These are phyloP conservation scores for Saccharomycopsis sp. DNA, from an alignment of 805 yeast genomes.

Conservation along the genomic window DNA sequence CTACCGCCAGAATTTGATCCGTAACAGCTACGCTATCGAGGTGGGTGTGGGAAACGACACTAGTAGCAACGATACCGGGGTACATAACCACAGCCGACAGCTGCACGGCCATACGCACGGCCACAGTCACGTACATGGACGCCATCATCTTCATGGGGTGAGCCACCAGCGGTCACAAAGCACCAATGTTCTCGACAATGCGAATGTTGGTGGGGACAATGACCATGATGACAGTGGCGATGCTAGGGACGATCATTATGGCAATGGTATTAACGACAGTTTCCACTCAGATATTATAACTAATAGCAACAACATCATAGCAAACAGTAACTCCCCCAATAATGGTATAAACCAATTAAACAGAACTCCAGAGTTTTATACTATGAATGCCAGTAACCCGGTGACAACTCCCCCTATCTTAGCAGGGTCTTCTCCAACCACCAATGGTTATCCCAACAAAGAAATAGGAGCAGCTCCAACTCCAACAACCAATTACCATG, in stretches of 20 bases:
- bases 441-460: background rate
- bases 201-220: background rate
- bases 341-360: background rate
- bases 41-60: background rate
- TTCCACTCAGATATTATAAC: background rate
- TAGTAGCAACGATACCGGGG: background rate
- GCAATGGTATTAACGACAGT: background rate
- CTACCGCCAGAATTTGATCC: conserved; percentile 21
- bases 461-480: background rate
- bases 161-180: background rate
- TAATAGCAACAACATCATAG: background rate
- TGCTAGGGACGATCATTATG: background rate
- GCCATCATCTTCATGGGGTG: background rate
- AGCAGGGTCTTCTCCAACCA: no score
- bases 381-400: background rate
- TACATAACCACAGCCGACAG: no score
- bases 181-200: background rate
- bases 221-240: background rate
- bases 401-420: background rate
- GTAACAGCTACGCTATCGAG: background rate
- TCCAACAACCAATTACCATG: no score
- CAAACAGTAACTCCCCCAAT: background rate
- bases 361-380: background rate
- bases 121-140: background rate
- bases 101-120: background rate